A percentile compares a stretch with the other conserved stretches of the same genome.
These are phyloP conservation scores for Flaveria trinervia DNA, from an alignment of 129 eudicot genomes.

Conservation along the genomic window DNA sequence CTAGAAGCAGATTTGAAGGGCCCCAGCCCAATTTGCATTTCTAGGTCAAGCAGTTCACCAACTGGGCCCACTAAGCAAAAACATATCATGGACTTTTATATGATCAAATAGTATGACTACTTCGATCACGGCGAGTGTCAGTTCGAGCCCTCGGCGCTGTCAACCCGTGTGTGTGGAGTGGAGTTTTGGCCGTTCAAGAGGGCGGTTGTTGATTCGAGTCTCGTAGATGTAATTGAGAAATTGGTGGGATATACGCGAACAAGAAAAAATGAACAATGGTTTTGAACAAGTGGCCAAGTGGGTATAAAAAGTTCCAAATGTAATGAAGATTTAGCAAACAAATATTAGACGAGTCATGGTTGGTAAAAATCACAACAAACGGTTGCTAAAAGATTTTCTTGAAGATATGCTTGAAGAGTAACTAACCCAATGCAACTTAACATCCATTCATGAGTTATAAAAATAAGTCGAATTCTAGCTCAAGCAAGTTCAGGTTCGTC, in stretches of 20 bases:
- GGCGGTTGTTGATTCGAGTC: not conserved
- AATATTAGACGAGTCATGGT: not conserved
- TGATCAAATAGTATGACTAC: too few species aligned
- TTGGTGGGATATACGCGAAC: not conserved
- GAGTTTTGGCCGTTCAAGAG: not conserved
- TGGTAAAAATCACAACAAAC: constrained; percentile 13
- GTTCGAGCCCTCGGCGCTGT: too few species aligned
- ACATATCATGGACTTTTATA: not conserved
- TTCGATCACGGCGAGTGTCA: too few species aligned
- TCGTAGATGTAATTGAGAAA: not conserved
- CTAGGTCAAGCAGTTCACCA: constrained; percentile 41
- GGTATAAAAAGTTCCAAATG: not conserved
- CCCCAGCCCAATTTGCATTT: constrained; percentile 26
- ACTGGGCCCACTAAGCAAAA: constrained; percentile 32
- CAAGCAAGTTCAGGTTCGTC: too few species aligned
- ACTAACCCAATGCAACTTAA: not conserved
- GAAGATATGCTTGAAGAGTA: not conserved
- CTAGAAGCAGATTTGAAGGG: constrained; percentile 31
- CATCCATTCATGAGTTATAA: not conserved
- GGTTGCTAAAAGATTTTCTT: not conserved
- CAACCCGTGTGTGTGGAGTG: too few species aligned
- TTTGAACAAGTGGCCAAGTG: not conserved
- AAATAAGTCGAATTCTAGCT: too few species aligned
- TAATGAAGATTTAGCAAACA: not conserved
- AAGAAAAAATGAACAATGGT: not conserved